Evolutionary conservation across 495 filamentous ascomycete genomes (phyloP), one percentile per base, ranked within the genome.

Genomic region (Beverwykella pulmonaria): DNA sequence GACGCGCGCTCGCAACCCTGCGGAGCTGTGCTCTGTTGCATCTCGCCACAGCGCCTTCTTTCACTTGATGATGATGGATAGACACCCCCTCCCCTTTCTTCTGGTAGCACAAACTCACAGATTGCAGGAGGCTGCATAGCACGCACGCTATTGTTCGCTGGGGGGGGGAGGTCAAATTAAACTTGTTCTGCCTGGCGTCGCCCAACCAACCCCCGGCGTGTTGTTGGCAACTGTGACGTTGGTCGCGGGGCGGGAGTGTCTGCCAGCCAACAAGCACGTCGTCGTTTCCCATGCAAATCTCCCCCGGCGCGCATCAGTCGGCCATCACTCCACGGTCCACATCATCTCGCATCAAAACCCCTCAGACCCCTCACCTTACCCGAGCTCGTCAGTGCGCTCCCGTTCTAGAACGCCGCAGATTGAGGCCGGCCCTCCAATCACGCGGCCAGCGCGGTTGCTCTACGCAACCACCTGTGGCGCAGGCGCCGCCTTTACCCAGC

Each of bases 391-490:
- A n/a, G n/a, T n/a, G n/a, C n/a, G 12, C 32, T 30, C 23, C 39
- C 32, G 52, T 34, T 62, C 52, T 22, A 61, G 57, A 48, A 52
- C 26, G 19, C 25, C 58, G 9, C 26, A 30, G 17, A 61, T 41
- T 52, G 52, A 17, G 9, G 6, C 36, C 19, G 15, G 26, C 50
- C 22, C 55, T 1, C 34, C 63, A 60, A 61, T 57, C 52, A 54
- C 17, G 30, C 56, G 20, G 14, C 29, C 26, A n/a, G 3, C 57
- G 22, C 27, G 3, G 29, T 15, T 26, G 20, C 57, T 20, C 49
- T 1, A 20, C 53, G 49, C 15, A 20, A 20, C 65, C 23, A 26
- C 1, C 30, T 63, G 65, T 68, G 65, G 65, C 65, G 65, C 53
- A 68, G 27, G 56, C 30, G 25, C 2, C 25, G 17, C 22, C 41